phyloP scores from a whole-genome alignment of 164 flowering plant species.

The Sextonia rubra region DNA sequence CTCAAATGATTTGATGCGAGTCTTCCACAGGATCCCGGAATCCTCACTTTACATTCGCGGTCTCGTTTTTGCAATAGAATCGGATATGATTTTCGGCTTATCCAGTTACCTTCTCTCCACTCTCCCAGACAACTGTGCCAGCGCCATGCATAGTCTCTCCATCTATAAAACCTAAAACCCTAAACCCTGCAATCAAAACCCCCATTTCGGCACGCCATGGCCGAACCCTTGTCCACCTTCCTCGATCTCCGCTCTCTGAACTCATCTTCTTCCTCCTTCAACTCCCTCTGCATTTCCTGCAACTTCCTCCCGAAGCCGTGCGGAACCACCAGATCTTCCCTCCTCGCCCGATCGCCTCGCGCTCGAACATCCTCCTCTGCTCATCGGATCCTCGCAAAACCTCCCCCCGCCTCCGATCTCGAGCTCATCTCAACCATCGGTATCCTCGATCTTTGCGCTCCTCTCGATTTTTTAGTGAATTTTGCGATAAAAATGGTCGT shows the following conservation, averaged over 20 bases:
- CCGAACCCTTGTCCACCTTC: neutral
- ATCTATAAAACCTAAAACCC: neutral
- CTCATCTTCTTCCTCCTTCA: neutral
- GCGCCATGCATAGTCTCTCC: neutral
- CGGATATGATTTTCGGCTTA: neutral
- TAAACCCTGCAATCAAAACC: neutral
- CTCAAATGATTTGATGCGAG: no score
- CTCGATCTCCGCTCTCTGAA: slow-evolving; percentile 7
- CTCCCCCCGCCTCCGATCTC: neutral
- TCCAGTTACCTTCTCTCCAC: neutral
- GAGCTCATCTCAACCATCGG: slow-evolving; percentile 8
- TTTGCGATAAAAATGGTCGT: neutral
- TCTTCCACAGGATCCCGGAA: no score
- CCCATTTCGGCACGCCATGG: neutral
- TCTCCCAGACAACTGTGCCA: neutral
- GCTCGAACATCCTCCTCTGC: neutral
- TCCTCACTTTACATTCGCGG: no score
- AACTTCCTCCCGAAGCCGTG: slow-evolving; percentile 3
- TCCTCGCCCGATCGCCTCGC: neutral
- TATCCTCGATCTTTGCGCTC: neutral
- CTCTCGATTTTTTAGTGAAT: neutral
- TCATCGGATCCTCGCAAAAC: neutral
- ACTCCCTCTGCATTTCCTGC: neutral
- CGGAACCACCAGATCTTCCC: neutral
- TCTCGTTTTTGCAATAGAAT: no score